A percentile compares a stretch with the other conserved stretches of the same genome.
phyloP scores from a whole-genome alignment of 2,329 filamentous ascomycete species.

The Dendrostoma leiphaemia region DNA sequence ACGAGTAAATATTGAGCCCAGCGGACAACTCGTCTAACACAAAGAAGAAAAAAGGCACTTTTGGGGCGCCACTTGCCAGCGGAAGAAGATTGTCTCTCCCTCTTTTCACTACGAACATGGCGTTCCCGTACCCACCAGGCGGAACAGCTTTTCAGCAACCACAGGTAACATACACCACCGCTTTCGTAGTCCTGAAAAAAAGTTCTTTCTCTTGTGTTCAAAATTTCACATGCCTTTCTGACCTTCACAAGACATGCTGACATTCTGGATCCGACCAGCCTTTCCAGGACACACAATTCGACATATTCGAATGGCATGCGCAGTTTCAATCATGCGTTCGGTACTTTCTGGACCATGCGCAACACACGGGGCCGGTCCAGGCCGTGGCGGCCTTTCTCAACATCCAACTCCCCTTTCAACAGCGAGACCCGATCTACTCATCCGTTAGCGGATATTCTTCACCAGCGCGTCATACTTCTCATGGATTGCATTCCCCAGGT shows the following conservation, averaged over 20 bases:
- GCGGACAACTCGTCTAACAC: too few relatives aligned
- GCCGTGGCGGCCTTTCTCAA: conserved; percentile 89
- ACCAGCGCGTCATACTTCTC: conserved; percentile 27
- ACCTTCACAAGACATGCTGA: conserved; percentile 7
- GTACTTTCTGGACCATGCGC: conserved; percentile 89
- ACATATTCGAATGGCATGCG: conserved; percentile 91
- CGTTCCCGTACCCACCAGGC: conserved; percentile 25
- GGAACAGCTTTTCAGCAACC: conserved; percentile 29
- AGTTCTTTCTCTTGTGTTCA: not conserved
- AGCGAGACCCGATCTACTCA: conserved; percentile 44
- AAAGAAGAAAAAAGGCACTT: too few relatives aligned
- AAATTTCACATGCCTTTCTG: not conserved
- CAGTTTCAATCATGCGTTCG: conserved; percentile 85
- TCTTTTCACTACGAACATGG: conserved; percentile 24
- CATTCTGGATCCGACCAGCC: conserved; percentile 30
- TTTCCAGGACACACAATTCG: conserved; percentile 55
- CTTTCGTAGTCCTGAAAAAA: not conserved
- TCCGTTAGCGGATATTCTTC: conserved; percentile 35
- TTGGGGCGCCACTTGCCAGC: not conserved
- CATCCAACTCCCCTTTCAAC: conserved; percentile 86
- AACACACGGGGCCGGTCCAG: conserved; percentile 79
- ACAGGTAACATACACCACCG: conserved; percentile 28
- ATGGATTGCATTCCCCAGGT: conserved; percentile 31
- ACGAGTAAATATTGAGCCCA: not conserved
- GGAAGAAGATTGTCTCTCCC: not conserved